Percentiles rank a stretch among this genome's conserved stretches.
Evolutionary conservation across 2,329 filamentous ascomycete genomes (phyloP).

Genomic region (Fusarium goolgardi): DNA sequence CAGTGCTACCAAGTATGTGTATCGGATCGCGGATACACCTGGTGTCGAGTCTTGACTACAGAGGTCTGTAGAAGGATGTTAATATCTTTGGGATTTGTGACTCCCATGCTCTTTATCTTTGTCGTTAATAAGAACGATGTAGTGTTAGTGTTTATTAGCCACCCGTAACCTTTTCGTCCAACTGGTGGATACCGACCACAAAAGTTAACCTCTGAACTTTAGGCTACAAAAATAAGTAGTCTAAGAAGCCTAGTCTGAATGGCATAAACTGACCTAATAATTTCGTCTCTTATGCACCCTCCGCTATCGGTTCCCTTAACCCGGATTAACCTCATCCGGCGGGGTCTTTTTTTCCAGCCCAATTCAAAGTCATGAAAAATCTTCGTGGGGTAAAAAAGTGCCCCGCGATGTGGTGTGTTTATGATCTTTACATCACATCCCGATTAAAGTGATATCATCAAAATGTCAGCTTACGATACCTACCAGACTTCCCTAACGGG

Average conservation of each 20-base stretch:
- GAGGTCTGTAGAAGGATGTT: too few species aligned
- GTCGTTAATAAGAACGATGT: background rate
- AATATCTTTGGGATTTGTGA: too few species aligned
- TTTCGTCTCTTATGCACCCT: background rate
- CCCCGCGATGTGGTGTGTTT: background rate
- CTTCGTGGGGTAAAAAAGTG: constrained; percentile 12
- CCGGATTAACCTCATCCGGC: constrained; percentile 9
- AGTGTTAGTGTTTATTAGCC: background rate
- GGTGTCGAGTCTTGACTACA: background rate
- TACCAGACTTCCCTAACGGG: constrained; percentile 23
- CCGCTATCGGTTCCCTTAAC: constrained; percentile 1
- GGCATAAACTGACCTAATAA: too few species aligned
- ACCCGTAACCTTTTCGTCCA: background rate
- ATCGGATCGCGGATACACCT: constrained; percentile 21
- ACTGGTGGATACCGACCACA: too few species aligned
- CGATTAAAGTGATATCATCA: constrained; percentile 3
- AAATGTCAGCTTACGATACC: constrained; percentile 20
- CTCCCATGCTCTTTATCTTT: background rate
- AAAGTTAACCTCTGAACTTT: too few species aligned
- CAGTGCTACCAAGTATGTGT: constrained; percentile 31
- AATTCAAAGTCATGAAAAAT: background rate
- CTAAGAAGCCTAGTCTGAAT: rapidly evolving
- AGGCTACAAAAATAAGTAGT: too few species aligned
- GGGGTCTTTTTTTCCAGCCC: background rate
- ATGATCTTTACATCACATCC: constrained; percentile 9